Evolutionary conservation across 2,329 filamentous ascomycete genomes (phyloP).

Genomic region (Drechmeria coniospora): DNA sequence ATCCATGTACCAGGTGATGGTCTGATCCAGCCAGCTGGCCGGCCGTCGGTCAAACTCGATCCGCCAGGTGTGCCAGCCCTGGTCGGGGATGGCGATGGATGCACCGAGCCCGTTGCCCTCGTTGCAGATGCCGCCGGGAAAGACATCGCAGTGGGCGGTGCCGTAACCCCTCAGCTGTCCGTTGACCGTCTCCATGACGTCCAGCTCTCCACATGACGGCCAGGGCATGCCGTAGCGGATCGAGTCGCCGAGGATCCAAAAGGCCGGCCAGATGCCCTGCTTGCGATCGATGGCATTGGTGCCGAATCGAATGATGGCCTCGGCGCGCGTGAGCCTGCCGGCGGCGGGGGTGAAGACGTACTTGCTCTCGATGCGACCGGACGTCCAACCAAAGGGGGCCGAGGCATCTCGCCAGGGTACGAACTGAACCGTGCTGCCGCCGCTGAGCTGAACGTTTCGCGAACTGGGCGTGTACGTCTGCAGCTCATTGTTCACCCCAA

Average conservation of each 20-base stretch:
- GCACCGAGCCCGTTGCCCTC: conserved; percentile 29
- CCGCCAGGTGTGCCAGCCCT: conserved; percentile 32
- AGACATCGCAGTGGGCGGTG: conserved; percentile 34
- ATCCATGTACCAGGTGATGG: conserved; percentile 35
- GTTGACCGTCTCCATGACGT: conserved; percentile 41
- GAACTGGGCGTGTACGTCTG: conserved; percentile 31
- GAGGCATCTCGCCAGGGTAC: conserved; percentile 26
- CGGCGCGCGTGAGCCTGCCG: conserved; percentile 29
- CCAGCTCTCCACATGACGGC: conserved; percentile 40
- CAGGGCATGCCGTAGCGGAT: conserved; percentile 31
- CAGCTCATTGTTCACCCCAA: conserved; percentile 35
- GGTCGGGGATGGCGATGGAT: conserved; percentile 19
- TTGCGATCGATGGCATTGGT: conserved; percentile 23
- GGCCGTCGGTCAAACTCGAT: conserved; percentile 33
- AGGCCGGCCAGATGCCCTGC: conserved; percentile 43
- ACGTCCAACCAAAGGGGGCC: conserved; percentile 31
- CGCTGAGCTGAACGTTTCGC: conserved; percentile 34
- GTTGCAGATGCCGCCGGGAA: conserved; percentile 31
- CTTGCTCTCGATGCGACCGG: conserved; percentile 36
- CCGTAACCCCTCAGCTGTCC: conserved; percentile 29
- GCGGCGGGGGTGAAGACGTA: conserved; percentile 28
- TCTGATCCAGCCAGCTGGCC: conserved; percentile 29
- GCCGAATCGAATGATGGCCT: conserved; percentile 32
- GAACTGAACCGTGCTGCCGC: conserved; percentile 33
- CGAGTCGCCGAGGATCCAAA: conserved; percentile 39